Percentiles rank a stretch among this genome's conserved stretches.
These are phyloP conservation scores for Cordyceps cicadae DNA, from an alignment of 2,329 filamentous ascomycete genomes.

Conservation along the genomic window DNA sequence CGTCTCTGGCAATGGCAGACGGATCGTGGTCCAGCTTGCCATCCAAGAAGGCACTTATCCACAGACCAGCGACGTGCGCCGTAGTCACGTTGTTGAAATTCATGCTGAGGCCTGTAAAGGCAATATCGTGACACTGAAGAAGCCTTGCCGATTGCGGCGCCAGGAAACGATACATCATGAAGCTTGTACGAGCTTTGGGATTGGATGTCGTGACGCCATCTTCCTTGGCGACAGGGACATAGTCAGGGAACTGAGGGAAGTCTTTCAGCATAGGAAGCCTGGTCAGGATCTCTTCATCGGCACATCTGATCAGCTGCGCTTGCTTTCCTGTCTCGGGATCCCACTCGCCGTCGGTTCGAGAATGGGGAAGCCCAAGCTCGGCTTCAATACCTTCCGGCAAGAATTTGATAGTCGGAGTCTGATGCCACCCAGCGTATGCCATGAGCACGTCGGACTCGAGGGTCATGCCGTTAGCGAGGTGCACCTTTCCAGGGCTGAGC, in stretches of 20 bases:
- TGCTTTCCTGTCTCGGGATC: conserved; percentile 14
- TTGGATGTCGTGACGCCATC: conserved; percentile 28
- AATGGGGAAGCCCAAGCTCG: conserved; percentile 42
- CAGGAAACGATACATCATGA: conserved; percentile 38
- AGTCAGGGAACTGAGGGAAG: conserved; percentile 39
- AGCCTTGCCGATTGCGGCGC: conserved; percentile 30
- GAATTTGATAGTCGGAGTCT: conserved; percentile 44
- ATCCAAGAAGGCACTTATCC: conserved; percentile 54
- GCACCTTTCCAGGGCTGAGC: conserved; percentile 37
- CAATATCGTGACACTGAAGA: conserved; percentile 30
- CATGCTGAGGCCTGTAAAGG: conserved; percentile 34
- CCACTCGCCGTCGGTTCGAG: conserved; percentile 15
- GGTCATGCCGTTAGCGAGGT: conserved; percentile 40
- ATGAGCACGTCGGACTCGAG: conserved; percentile 44
- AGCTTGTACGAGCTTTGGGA: conserved; percentile 25
- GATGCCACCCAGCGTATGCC: conserved; percentile 53
- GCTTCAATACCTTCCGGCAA: conserved; percentile 36
- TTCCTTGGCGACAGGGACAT: conserved; percentile 33
- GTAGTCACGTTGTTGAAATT: conserved; percentile 32
- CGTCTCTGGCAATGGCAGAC: neutral
- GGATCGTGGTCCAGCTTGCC: conserved; percentile 15
- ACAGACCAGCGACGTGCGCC: conserved; percentile 43
- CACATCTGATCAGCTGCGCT: conserved; percentile 28
- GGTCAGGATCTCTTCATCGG: conserved; percentile 45
- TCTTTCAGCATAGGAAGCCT: conserved; percentile 44